Evolutionary conservation across 2,329 filamentous ascomycete genomes (phyloP), one percentile per base, ranked within the genome.

Genomic region (Neofusicoccum cordaticola): DNA sequence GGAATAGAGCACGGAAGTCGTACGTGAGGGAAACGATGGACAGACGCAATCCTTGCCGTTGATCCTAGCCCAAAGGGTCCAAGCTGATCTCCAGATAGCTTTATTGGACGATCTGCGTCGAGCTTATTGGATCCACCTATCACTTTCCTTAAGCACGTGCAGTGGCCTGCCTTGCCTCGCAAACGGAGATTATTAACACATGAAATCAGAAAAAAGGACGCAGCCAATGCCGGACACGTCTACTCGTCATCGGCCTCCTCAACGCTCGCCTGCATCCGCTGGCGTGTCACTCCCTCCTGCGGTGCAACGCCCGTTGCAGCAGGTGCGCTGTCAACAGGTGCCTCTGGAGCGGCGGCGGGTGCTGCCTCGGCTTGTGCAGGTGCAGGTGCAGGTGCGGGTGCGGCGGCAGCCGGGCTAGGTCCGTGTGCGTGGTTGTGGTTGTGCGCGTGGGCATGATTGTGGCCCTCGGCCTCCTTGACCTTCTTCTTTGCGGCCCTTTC

Each of bases 211-310:
- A 60, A 42, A 35, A 60, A 60, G 37, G 52, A 44, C 22, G 22
- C 52, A 31, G 17, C n/a, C n/a, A 44, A 47, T n/a, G 15, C 11
- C 42, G 15, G 17, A 4, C 2, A 13, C 19, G 22, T 60, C 37
- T 50, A 75, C 58, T 77, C 75, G 17, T 75, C 74, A 8, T 78
- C 75, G 0, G 68, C 75, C 60, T 78, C 76, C 62, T 78, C 76
- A 4, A 78, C 75, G 1, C 71, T 77, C 11, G 76, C 74, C 5
- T 73, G 70, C 44, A 69, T 67, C 3, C 75, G 74, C 65, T 76
- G 74, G 17, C 69, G 69, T 22, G 71, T 58, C 27, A 60, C 42
- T 37, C 63, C 63, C 9, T 48, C 11, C 19, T 34, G 50, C 35
- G 39, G 64, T 45, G 44, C 61, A 44, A 65, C 63, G 19, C 57